Conservation (phyloP, 2,329 filamentous ascomycete genomes). For the Zymoseptoria pseudotritici region DNA sequence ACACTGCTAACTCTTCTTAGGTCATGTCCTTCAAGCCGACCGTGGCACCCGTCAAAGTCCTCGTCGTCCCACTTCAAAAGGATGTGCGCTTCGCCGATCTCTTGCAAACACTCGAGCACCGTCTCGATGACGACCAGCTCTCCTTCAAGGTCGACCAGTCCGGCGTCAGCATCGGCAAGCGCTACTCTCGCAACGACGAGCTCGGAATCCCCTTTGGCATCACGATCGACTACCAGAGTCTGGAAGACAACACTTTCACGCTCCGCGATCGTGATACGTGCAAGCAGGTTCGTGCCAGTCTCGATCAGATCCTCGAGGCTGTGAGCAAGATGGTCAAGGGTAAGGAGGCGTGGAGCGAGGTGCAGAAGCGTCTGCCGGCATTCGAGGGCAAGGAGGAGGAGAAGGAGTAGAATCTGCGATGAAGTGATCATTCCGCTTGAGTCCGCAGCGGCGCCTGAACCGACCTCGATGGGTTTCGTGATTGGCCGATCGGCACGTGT, state of each 20-base stretch:
- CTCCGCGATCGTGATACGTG: constrained; percentile 86
- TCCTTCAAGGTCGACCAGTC: constrained; percentile 86
- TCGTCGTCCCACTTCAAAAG: constrained; percentile 80
- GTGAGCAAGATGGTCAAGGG: constrained; percentile 58
- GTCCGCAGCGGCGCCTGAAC: not conserved
- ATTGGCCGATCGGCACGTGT: not conserved
- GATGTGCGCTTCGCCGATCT: constrained; percentile 76
- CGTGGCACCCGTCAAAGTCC: constrained; percentile 89
- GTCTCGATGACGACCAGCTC: constrained; percentile 67
- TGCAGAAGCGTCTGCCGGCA: constrained; percentile 69
- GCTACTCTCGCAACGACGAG: constrained; percentile 91
- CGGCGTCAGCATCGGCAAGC: constrained; percentile 86
- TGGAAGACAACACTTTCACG: constrained; percentile 80
- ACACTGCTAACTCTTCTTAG: constrained; percentile 30
- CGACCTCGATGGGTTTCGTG: not conserved
- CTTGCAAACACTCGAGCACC: constrained; percentile 63
- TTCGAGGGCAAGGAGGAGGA: constrained; percentile 69
- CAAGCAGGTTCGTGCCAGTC: constrained; percentile 76
- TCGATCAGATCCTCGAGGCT: constrained; percentile 71
- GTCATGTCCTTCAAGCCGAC: constrained; percentile 67
- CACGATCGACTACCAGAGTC: constrained; percentile 91
- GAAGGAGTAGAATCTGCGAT: constrained; percentile 22
- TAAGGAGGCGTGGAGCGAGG: constrained; percentile 60
- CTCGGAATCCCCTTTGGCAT: constrained; percentile 89
- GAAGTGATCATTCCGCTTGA: not conserved